Percentiles rank a stretch among this genome's conserved stretches.
These are phyloP conservation scores for Fraxinus sp. DNA, from an alignment of 305 asterid genomes.

Conservation along the genomic window DNA sequence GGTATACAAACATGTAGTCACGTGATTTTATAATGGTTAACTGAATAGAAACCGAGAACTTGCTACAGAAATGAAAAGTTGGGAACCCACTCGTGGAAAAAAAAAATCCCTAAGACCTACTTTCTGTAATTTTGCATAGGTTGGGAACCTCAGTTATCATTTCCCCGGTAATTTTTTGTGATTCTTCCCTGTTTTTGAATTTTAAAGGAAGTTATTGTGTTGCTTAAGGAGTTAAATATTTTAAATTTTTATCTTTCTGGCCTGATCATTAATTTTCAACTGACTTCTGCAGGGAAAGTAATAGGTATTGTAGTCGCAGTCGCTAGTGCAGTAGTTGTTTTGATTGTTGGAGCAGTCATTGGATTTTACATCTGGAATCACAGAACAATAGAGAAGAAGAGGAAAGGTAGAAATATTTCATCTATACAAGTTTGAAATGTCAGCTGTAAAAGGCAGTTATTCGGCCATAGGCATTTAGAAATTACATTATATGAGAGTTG, in stretches of 20 bases:
- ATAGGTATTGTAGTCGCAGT: conserved; percentile 35
- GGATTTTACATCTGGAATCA: conserved; percentile 43
- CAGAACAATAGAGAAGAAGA: conserved; percentile 44
- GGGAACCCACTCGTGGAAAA: not conserved
- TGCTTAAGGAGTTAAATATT: not conserved
- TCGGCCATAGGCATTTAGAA: not conserved
- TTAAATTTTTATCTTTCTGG: not conserved
- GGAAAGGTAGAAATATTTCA: conserved; percentile 42
- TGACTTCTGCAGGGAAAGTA: conserved; percentile 37
- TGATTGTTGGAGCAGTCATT: conserved; percentile 32
- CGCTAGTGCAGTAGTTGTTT: conserved; percentile 41
- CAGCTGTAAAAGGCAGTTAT: not conserved
- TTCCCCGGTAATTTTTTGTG: not conserved
- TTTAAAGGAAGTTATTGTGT: not conserved
- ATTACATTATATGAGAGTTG: not conserved
- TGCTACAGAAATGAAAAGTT: not conserved
- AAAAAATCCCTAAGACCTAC: no score
- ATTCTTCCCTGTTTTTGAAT: not conserved
- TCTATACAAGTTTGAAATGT: not conserved
- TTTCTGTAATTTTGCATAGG: not conserved
- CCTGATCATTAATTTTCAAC: not conserved
- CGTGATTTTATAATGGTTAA: not conserved
- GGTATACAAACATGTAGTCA: not conserved
- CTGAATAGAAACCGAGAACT: not conserved
- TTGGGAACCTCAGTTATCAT: not conserved